Evolutionary conservation across 2,329 filamentous ascomycete species (phyloP).

Genomic region (Cadophora gregata): DNA sequence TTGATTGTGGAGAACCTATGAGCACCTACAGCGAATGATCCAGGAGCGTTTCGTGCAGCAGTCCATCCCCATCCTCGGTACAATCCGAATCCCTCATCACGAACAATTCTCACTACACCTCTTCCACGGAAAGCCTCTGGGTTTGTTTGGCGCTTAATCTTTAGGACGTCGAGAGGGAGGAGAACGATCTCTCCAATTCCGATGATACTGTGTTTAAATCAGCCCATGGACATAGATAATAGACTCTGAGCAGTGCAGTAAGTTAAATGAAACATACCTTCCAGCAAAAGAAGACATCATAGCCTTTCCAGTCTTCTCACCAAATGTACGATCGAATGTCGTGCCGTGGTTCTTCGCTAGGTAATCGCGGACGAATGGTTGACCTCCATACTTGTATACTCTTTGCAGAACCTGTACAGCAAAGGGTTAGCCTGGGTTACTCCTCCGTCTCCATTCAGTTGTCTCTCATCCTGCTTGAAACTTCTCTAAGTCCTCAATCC

Average conservation of each 20-base stretch:
- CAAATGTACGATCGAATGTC: constrained; percentile 87
- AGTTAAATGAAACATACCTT: constrained; percentile 62
- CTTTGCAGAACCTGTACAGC: constrained; percentile 77
- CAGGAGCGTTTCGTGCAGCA: constrained; percentile 93
- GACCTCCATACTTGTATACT: constrained; percentile 98
- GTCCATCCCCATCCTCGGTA: constrained; percentile 99
- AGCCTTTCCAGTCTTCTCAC: constrained; percentile 96
- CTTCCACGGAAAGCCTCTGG: constrained; percentile 96
- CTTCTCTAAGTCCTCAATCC: background rate
- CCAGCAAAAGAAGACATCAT: constrained; percentile 97
- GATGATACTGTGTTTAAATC: constrained; percentile 69
- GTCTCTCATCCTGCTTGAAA: background rate
- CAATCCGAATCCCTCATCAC: constrained; percentile 92
- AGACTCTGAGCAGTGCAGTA: too few relatives aligned
- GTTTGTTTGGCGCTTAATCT: constrained; percentile 99
- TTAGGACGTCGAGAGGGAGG: constrained; percentile 92
- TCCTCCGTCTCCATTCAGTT: background rate
- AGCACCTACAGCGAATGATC: constrained; percentile 85
- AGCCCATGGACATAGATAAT: background rate
- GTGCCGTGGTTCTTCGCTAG: constrained; percentile 79
- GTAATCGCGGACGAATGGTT: constrained; percentile 93
- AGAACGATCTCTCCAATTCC: constrained; percentile 97
- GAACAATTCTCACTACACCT: constrained; percentile 86
- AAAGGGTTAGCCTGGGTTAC: background rate
- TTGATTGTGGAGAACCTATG: background rate